These are phyloP conservation scores for Diplodia intermedia DNA, from an alignment of 2,329 filamentous ascomycete species.

Conservation along the genomic window DNA sequence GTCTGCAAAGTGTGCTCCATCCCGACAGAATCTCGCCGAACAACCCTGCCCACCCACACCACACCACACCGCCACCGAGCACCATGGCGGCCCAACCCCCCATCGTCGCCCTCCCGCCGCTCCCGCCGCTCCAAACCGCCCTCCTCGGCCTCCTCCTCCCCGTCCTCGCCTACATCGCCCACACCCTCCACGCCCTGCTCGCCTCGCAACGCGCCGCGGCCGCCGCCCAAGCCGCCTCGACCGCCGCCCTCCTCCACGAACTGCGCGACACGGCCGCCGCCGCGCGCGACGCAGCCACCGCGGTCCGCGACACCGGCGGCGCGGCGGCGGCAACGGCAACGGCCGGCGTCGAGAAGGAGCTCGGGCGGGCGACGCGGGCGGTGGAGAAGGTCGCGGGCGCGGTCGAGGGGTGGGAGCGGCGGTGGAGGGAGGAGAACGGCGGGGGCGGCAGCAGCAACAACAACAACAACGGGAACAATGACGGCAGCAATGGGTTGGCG, in stretches of 20 bases:
- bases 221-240: constrained; percentile 33
- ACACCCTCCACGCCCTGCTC: constrained; percentile 30
- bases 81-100: constrained; percentile 15
- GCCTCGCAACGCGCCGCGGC: constrained; percentile 29
- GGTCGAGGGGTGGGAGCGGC: not conserved
- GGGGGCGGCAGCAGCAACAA: not conserved
- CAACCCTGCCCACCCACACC: not conserved
- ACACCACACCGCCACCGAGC: not conserved
- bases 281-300: not conserved
- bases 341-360: not conserved
- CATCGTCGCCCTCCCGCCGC: constrained; percentile 33
- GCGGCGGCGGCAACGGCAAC: not conserved
- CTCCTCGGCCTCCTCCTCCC: constrained; percentile 10
- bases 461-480: not conserved
- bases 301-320: not conserved
- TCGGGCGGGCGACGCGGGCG: not conserved
- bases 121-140: not conserved
- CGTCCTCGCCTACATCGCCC: constrained; percentile 12
- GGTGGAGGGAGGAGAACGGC: not conserved
- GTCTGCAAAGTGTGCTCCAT: too few species aligned
- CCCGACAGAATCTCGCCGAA: not conserved
- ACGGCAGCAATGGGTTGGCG: not conserved
- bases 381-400: not conserved
- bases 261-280: not conserved
- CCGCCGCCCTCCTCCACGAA: constrained; percentile 37